Evolutionary conservation across 2,329 filamentous ascomycete species (phyloP), one percentile per base, ranked within the genome.

Genomic region (Calonectria hawksworthii): DNA sequence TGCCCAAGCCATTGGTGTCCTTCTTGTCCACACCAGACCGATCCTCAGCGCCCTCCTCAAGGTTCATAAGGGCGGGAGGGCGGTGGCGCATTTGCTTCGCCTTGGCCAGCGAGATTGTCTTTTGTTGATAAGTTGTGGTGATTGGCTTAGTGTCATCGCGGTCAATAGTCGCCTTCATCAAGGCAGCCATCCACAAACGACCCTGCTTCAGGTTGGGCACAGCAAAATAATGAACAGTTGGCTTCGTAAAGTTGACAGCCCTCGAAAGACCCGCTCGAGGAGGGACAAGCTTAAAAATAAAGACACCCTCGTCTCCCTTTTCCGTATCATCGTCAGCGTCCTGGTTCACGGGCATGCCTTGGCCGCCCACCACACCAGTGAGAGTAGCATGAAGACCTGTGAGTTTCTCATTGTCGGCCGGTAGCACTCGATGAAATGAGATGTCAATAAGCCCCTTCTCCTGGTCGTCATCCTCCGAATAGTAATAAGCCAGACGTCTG

Each of bases 141-240:
- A 98, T 93, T 13, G 94, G 92, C 75, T 94, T 91, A 5, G 91
- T 91, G 81, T 94, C 92, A 80, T 99, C 97, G 75, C 96, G 94
- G 83, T 99, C 96, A 80, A 99, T 99, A 1, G 97, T 99, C 14
- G 97, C 97, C 87, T 99, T 99, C 95, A 99, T 98, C 67, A 99
- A 88, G 8, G 97, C 97, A 6, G 96, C 97, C 97, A 99, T 99
- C 97, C 97, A 99, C 51, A 98, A 88, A 16, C 97, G 93, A 21
- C 97, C 97, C 82, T 97, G 92, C 80, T 95, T 93, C 73, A 98
- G 88, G 80, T 94, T 98, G 68, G 98, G 96, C 28, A 98, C 96
- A 7, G 98, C 97, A 84, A 99, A 99, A 85, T 98, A 99, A 84
- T 99, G 97, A 50, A 98, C 95, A 11, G 96, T 97, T 6, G 97